These are phyloP conservation scores for Pseudogymnoascus sp. DNA, from an alignment of 2,329 filamentous ascomycete genomes.

Conservation along the genomic window DNA sequence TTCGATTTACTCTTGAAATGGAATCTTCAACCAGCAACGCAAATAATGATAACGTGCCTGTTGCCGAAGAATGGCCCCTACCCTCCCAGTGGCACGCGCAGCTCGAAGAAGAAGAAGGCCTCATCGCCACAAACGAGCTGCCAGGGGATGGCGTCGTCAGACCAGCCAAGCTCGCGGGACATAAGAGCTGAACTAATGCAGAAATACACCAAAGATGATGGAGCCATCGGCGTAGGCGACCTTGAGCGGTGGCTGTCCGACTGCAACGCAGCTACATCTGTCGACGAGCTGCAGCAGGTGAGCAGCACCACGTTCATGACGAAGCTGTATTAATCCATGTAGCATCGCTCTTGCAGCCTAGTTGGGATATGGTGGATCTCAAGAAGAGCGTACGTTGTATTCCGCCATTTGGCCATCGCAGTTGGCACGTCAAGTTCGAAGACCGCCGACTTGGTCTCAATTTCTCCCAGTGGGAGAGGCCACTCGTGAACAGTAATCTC, in stretches of 20 bases:
- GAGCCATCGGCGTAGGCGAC: slow-evolving; percentile 25
- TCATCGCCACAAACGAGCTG: too few species aligned
- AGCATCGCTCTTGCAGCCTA: slow-evolving; percentile 1
- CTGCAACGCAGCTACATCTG: slow-evolving; percentile 17
- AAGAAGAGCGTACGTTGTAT: too few species aligned
- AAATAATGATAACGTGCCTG: neutral
- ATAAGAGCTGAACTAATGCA: slow-evolving; percentile 26
- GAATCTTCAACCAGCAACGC: neutral
- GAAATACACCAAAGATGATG: slow-evolving; percentile 28
- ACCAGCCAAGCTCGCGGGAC: neutral
- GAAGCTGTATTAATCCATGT: neutral
- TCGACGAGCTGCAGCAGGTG: slow-evolving; percentile 2
- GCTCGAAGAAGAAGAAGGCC: too few species aligned
- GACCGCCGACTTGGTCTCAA: too few species aligned
- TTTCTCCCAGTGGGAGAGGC: too few species aligned
- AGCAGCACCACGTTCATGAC: neutral
- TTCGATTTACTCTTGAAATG: neutral
- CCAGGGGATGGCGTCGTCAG: neutral
- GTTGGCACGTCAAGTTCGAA: too few species aligned
- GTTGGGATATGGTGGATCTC: slow-evolving; percentile 1
- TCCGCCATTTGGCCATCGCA: too few species aligned
- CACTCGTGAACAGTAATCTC: too few species aligned
- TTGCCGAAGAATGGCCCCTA: too few species aligned
- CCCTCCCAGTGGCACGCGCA: too few species aligned
- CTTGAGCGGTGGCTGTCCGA: slow-evolving; percentile 23